phyloP scores from a whole-genome alignment of 441 rosid species.

The Syzygium malaccense region DNA sequence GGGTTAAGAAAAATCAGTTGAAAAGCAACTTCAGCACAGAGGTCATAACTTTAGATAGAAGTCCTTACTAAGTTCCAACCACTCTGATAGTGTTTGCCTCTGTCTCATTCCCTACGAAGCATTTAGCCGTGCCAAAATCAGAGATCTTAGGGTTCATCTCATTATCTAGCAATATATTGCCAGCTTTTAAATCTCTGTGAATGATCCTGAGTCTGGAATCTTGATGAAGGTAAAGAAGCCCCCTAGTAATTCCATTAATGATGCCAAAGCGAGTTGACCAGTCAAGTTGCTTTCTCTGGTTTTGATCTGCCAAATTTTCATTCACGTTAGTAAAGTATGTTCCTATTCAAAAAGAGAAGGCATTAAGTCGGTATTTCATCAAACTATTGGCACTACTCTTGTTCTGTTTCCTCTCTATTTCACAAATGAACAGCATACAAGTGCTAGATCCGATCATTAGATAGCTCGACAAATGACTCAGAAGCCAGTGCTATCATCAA shows the following conservation, averaged over 20 bases:
- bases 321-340: neutral
- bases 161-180: neutral
- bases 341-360: neutral
- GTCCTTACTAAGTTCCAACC: neutral
- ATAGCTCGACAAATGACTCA: too few relatives aligned
- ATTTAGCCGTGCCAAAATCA: neutral
- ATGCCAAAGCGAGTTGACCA: neutral
- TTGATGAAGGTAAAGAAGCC: constrained; percentile 4
- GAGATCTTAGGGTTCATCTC: constrained; percentile 3
- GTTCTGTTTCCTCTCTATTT: too few relatives aligned
- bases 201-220: constrained; percentile 9
- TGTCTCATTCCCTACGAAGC: neutral
- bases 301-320: neutral
- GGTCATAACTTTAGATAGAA: neutral
- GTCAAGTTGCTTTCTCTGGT: neutral
- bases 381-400: too few relatives aligned
- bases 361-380: neutral
- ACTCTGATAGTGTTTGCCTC: neutral
- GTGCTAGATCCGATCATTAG: too few relatives aligned
- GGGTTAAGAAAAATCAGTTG: neutral
- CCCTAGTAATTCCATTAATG: neutral
- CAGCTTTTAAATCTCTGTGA: constrained; percentile 4
- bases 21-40: neutral
- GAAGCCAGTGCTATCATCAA: too few relatives aligned
- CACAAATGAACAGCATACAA: too few relatives aligned